Base-by-base conservation (phyloP, 768 basidiomycete genomes). In the Kwoniella europaea region DNA sequence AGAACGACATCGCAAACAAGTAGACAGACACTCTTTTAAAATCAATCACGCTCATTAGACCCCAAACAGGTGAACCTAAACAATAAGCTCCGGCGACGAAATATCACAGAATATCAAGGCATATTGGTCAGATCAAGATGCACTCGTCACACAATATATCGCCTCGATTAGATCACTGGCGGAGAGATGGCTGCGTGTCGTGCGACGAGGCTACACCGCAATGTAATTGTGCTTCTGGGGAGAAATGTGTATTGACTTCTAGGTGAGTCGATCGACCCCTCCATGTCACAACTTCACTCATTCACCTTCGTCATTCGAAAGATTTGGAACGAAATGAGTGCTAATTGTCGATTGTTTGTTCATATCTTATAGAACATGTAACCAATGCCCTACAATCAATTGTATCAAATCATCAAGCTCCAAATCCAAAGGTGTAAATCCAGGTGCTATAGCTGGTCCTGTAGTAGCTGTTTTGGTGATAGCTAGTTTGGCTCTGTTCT, bases 371-470 rank as follows among this genome's bases (percentile, higher is more conserved):
- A 82, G 82, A 58, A 82, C 82, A 61, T 83, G 82, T 65, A 74
- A 75, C 5, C 74, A 79, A 55, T 83, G 82, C 71, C 71, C 82
- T 7, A 64, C 75, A 9, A 81, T 83, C 59, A 74, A 79, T 64
- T 83, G 82, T 65, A 70, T 77, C 61, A 63, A 73, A 29, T 71
- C 68, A 3, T 63, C 75, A 10, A 68, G 63, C 13, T 69, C 69
- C 7, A 56, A 54, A 13, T 67, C 68, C 2, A 61, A 65, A 22
- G 69, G 77, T 0, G 71, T 83, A 55, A 82, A 81, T 53, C 75
- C 82, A 9, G 82, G 82, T 18, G 76, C 78, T 12, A 82, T 83
- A 53, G 81, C 81, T 46, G 80, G 82, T 43, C 82, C 82, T 3
- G 74, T 82, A 10, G 81, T 81, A 1, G 82, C 82, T 10, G 79